Percentiles rank a stretch among this genome's conserved stretches.
These are phyloP conservation scores for Ceratobasidium sp. DNA, from an alignment of 1,284 basidiomycete species.

Conservation along the genomic window DNA sequence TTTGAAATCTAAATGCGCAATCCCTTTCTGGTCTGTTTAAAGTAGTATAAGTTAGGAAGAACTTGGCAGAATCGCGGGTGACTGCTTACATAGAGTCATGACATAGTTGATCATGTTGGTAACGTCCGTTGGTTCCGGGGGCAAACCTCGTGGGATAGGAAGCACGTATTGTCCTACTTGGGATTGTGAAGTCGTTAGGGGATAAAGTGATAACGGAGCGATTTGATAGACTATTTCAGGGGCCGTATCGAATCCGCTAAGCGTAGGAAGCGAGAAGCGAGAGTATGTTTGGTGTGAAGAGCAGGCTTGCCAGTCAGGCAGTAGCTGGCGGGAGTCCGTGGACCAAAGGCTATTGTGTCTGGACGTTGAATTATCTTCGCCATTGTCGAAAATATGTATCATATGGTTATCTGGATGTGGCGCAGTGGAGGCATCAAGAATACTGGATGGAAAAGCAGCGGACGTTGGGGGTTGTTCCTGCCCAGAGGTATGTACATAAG, in stretches of 20 bases:
- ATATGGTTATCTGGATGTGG: too few relatives aligned
- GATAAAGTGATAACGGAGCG: background rate
- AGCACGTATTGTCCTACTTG: background rate
- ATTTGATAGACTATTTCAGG: background rate
- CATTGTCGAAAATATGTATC: too few relatives aligned
- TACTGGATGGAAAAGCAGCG: too few relatives aligned
- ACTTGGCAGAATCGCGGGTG: background rate
- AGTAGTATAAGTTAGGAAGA: too few relatives aligned
- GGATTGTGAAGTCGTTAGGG: background rate
- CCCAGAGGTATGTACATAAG: too few relatives aligned
- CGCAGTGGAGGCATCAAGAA: too few relatives aligned
- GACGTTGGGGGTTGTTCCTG: too few relatives aligned
- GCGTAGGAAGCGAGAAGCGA: background rate
- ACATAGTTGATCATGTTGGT: background rate
- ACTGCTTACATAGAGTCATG: background rate
- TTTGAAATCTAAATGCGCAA: slow-evolving; percentile 5
- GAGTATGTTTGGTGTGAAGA: too few relatives aligned
- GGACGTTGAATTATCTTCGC: too few relatives aligned
- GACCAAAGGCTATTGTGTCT: too few relatives aligned
- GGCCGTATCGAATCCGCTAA: background rate
- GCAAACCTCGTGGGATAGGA: background rate
- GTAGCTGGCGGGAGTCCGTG: too few relatives aligned
- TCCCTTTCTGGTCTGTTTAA: slow-evolving; percentile 2
- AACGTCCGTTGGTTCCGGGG: background rate
- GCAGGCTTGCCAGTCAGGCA: too few relatives aligned